Percentiles rank a stretch among this genome's conserved stretches.
phyloP scores from a whole-genome alignment of 2,329 filamentous ascomycete species.

The Phyllosticta paracitricarpa region DNA sequence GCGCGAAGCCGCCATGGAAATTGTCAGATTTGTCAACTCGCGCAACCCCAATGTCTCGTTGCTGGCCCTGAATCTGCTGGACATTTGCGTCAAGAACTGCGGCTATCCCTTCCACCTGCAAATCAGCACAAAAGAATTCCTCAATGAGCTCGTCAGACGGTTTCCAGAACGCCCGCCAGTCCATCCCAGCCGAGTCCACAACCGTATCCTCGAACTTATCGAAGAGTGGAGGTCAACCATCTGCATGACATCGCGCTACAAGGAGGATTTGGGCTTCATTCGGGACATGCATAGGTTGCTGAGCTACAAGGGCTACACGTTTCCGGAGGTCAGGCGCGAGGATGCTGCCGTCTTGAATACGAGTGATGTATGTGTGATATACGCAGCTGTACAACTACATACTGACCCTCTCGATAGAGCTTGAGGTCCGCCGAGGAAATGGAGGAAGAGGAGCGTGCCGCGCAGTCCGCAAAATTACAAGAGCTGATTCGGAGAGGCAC shows the following conservation, averaged over 20 bases:
- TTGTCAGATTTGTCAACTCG: conserved; percentile 91
- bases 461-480: conserved; percentile 95
- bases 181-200: conserved; percentile 76
- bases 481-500: conserved; percentile 88
- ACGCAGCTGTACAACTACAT: background rate
- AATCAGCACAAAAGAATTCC: conserved; percentile 96
- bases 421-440: conserved; percentile 95
- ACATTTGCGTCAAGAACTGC: conserved; percentile 99
- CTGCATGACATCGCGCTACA: conserved; percentile 95
- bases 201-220: conserved; percentile 87
- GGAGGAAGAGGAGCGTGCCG: conserved; percentile 91
- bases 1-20: conserved; percentile 85
- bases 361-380: conserved; percentile 65
- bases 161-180: conserved; percentile 91
- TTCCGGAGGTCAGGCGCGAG: conserved; percentile 83
- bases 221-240: conserved; percentile 98
- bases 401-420: conserved; percentile 49
- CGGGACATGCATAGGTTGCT: conserved; percentile 93
- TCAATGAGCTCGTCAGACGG: conserved; percentile 92
- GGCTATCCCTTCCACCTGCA: conserved; percentile 98
- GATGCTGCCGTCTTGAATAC: conserved; percentile 95
- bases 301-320: conserved; percentile 94
- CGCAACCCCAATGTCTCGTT: conserved; percentile 92
- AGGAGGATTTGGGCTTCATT: conserved; percentile 92
- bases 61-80: conserved; percentile 78